These are phyloP conservation scores for Delphinella strobiligena DNA, from an alignment of 2,329 filamentous ascomycete species.

Conservation along the genomic window DNA sequence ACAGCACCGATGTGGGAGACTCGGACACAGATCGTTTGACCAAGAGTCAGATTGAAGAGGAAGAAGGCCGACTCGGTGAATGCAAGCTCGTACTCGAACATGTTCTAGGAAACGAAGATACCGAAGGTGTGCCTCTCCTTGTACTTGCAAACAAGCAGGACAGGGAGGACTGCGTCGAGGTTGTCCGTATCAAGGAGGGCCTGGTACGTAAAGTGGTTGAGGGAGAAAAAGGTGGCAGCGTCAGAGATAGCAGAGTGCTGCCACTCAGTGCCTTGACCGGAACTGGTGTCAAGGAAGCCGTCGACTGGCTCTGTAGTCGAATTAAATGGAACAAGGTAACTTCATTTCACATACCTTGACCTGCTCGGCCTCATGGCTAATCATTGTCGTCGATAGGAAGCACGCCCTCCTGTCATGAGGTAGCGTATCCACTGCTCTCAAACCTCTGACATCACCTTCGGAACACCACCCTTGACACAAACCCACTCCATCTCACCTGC, in stretches of 20 bases:
- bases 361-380: too few relatives aligned
- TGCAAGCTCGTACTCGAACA: conserved; percentile 82
- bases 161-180: conserved; percentile 92
- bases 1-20: conserved; percentile 86
- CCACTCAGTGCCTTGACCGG: conserved; percentile 82
- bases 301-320: conserved; percentile 89
- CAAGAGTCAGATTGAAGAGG: conserved; percentile 10
- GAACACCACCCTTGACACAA: too few relatives aligned
- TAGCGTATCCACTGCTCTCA: conserved; percentile 39
- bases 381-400: too few relatives aligned
- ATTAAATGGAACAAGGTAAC: conserved; percentile 97
- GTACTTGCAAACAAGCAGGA: conserved; percentile 98
- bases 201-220: conserved; percentile 92
- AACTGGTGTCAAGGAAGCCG: conserved; percentile 76
- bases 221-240: conserved; percentile 73
- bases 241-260: conserved; percentile 81
- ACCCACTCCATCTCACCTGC: too few relatives aligned
- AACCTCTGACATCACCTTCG: too few relatives aligned
- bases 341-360: too few relatives aligned
- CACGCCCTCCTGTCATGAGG: conserved; percentile 82
- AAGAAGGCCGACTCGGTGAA: conserved; percentile 61
- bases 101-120: conserved; percentile 75
- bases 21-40: conserved; percentile 49
- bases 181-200: conserved; percentile 93
- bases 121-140: conserved; percentile 80